These are phyloP conservation scores for Rhizopus sp. DNA, from an alignment of 371 early-diverging fungal species.

Conservation along the genomic window DNA sequence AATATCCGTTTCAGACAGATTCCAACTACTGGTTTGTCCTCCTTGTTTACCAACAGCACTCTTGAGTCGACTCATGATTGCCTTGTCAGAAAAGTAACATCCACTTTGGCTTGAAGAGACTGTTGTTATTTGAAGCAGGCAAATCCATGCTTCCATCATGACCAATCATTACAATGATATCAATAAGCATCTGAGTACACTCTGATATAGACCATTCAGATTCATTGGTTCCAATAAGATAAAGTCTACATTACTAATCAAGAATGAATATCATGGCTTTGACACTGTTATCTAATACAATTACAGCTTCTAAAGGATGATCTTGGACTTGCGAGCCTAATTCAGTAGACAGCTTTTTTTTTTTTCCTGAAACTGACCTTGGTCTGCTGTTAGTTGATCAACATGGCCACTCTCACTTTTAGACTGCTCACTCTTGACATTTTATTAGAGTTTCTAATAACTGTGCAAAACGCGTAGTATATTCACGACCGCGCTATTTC, in stretches of 20 bases:
- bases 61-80: constrained; percentile 9
- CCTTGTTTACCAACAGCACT: constrained; percentile 1
- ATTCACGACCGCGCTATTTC: too few species aligned
- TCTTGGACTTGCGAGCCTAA: too few species aligned
- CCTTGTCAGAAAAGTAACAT: constrained; percentile 10
- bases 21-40: not conserved
- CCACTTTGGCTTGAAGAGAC: constrained; percentile 12
- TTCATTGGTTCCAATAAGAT: constrained; percentile 11
- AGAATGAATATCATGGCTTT: constrained; percentile 13
- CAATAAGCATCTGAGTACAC: constrained; percentile 10
- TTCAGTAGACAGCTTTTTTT: too few species aligned
- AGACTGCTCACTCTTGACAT: too few species aligned
- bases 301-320: too few species aligned
- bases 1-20: not conserved
- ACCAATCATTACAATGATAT: constrained; percentile 17
- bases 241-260: constrained; percentile 26
- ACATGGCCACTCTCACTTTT: too few species aligned
- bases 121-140: too few species aligned
- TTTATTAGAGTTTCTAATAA: too few species aligned
- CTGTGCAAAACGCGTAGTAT: too few species aligned
- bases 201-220: constrained; percentile 13
- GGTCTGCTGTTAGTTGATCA: too few species aligned
- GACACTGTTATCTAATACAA: not conserved
- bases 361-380: too few species aligned
- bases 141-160: constrained; percentile 21